Conservation (phyloP, 129 eudicot genomes). For the Silybum marianum region DNA sequence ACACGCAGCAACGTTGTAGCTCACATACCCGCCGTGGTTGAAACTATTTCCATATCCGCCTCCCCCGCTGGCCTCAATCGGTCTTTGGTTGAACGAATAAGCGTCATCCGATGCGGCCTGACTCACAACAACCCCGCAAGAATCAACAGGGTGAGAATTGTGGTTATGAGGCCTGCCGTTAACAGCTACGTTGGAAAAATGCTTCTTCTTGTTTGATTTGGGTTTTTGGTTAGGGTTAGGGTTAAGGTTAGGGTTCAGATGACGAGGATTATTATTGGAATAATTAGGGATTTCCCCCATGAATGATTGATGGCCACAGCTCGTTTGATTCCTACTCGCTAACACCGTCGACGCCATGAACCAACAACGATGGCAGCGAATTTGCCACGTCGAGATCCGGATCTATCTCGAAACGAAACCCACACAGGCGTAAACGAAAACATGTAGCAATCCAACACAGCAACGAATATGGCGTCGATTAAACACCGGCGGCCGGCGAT, state of each 20-base stretch:
- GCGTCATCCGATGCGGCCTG: constrained; percentile 77
- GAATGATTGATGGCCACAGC: constrained; percentile 57
- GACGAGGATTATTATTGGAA: constrained; percentile 41
- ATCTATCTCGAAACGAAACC: constrained; percentile 36
- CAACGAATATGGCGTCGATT: constrained; percentile 7
- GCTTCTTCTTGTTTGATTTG: constrained; percentile 52
- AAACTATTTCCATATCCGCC: constrained; percentile 26
- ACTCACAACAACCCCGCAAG: constrained; percentile 32
- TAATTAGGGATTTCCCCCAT: constrained; percentile 75
- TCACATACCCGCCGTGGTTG: constrained; percentile 46
- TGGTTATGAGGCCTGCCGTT: constrained; percentile 32
- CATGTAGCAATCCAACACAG: constrained; percentile 35
- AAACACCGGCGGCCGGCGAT: constrained; percentile 30
- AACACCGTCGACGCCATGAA: constrained; percentile 80
- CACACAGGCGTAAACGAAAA: constrained; percentile 28
- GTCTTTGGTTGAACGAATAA: constrained; percentile 64
- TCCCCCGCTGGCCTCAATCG: constrained; percentile 17
- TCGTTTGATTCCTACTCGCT: constrained; percentile 71
- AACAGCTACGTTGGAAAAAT: constrained; percentile 36
- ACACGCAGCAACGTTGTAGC: constrained; percentile 51
- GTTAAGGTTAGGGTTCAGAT: constrained; percentile 66
- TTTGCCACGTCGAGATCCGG: constrained; percentile 31
- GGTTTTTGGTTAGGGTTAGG: constrained; percentile 59
- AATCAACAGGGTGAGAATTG: constrained; percentile 28
- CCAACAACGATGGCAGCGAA: constrained; percentile 13